Base-by-base conservation (phyloP, 331 rosid species). In the Rhamnella rubrinervis region DNA sequence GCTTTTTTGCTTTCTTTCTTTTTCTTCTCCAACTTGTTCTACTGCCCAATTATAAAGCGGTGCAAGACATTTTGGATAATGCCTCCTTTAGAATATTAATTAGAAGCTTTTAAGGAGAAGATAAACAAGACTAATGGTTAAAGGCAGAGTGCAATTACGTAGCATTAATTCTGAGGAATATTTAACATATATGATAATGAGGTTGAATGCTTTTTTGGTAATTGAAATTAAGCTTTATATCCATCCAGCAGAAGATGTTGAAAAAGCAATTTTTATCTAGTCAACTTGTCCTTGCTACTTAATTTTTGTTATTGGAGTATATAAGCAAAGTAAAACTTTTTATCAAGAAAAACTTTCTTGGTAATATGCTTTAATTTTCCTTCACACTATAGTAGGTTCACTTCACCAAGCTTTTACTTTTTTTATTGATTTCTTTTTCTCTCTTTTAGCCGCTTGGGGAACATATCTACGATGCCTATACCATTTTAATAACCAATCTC, bases 181-280 rank as follows among this genome's bases (percentile, higher is more conserved):
- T 16, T 14, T 51, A 6, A 31, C 0, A 2, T 18, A 53, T 14
- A 53, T 53, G 63, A 53, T 51, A 61, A 58, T 58, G 49, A 23
- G 21, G 7, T 58, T 20, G 35, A 37, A 59, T 47, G 58, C 20
- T n/a, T 53, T 12, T 44, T 44, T 44, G 49, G 49, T 44, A 44
- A 44, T 44, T 44, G 14, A 28, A 23, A 37, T 47, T 46, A 17
- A 23, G 16, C 73, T 41, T 26, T 67, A 7, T 53, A 53, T 59
- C 23, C 40, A 62, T 67, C 64, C 66, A 40, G 28, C 52, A 21
- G 37, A 39, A 68, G 66, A 20, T 5, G 57, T 41, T 20, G 51
- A 16, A 60, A 75, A 60, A 55, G 65, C 49, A 31, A 35, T 16
- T 59, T 9, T n/a, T 60, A 61, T 61, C 59, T 40, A 7, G 9